phyloP scores from a whole-genome alignment of 495 filamentous ascomycete genomes.

The Aspergillus ellipticus region DNA sequence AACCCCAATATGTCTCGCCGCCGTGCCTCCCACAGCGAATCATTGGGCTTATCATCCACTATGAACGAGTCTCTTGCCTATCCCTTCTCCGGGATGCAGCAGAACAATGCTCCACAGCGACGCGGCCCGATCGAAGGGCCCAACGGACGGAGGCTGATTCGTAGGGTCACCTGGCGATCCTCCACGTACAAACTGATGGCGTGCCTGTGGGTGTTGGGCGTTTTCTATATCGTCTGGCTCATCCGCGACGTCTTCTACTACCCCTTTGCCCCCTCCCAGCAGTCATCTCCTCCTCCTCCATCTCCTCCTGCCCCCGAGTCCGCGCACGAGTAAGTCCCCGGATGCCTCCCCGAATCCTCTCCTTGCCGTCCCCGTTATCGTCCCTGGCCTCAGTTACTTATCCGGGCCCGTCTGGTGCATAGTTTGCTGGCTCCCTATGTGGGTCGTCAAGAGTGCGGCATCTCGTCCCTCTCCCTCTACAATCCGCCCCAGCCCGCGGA shows the following conservation, averaged over 20 bases:
- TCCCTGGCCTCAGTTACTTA: conserved; percentile 16
- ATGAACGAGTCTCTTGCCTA: conserved; percentile 39
- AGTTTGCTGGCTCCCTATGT: conserved; percentile 43
- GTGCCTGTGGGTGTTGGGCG: conserved; percentile 43
- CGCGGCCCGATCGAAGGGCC: conserved; percentile 47
- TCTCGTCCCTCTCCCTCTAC: conserved; percentile 42
- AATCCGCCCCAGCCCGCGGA: conserved; percentile 23
- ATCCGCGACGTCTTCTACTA: conserved; percentile 45
- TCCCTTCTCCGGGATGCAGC: conserved; percentile 28
- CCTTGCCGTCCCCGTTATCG: not conserved
- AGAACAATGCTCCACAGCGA: conserved; percentile 22
- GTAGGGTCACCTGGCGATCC: conserved; percentile 50
- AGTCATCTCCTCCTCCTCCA: not conserved
- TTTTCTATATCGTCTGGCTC: conserved; percentile 47
- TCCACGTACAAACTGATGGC: conserved; percentile 49
- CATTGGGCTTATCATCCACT: conserved; percentile 21
- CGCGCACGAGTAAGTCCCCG: conserved; percentile 20
- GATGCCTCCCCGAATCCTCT: conserved; percentile 5
- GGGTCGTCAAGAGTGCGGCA: conserved; percentile 43
- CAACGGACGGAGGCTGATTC: conserved; percentile 41
- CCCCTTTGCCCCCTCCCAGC: conserved; percentile 28
- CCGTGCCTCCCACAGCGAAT: conserved; percentile 42
- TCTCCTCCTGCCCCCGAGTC: conserved; percentile 4
- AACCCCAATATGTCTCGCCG: conserved; percentile 39
- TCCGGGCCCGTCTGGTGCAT: conserved; percentile 9